Evolutionary conservation across 2,329 filamentous ascomycete species (phyloP).

Genomic region (Aschersonia sp.): DNA sequence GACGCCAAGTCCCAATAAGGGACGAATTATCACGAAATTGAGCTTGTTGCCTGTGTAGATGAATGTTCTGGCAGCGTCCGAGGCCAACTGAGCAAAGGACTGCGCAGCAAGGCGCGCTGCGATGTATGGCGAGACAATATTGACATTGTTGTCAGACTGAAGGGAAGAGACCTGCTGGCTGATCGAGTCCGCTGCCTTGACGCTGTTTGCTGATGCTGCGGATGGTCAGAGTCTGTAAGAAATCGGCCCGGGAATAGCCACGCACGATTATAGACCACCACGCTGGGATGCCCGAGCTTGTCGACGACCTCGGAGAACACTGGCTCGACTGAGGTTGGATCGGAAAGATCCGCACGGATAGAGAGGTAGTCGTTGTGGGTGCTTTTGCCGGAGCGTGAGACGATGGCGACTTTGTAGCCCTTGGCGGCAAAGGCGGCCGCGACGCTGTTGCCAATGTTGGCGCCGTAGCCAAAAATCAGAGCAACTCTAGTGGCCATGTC

Average conservation of each 20-base stretch:
- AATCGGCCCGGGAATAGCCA: not conserved
- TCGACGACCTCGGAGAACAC: not conserved
- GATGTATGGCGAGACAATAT: not conserved
- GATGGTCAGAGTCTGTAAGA: not conserved
- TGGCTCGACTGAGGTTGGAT: not conserved
- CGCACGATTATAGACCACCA: slow-evolving; percentile 1
- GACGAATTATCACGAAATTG: slow-evolving; percentile 16
- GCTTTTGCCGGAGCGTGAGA: not conserved
- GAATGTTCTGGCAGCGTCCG: slow-evolving; percentile 19
- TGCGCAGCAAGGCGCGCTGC: not conserved
- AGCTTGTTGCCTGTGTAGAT: slow-evolving; percentile 29
- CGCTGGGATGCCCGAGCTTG: not conserved
- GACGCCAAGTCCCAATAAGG: slow-evolving; percentile 20
- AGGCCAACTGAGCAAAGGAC: slow-evolving; percentile 12
- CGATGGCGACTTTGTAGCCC: not conserved
- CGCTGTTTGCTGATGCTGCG: not conserved
- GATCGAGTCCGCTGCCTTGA: not conserved
- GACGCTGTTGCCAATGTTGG: not conserved
- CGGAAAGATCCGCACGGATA: not conserved
- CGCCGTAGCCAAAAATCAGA: slow-evolving; percentile 1
- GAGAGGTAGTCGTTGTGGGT: not conserved
- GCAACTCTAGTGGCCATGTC: not conserved
- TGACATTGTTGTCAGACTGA: slow-evolving; percentile 1
- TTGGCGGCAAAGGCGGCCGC: not conserved
- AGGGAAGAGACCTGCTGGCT: not conserved